Evolutionary conservation across 2,329 filamentous ascomycete genomes (phyloP).

Genomic region (Xylaria digitata): DNA sequence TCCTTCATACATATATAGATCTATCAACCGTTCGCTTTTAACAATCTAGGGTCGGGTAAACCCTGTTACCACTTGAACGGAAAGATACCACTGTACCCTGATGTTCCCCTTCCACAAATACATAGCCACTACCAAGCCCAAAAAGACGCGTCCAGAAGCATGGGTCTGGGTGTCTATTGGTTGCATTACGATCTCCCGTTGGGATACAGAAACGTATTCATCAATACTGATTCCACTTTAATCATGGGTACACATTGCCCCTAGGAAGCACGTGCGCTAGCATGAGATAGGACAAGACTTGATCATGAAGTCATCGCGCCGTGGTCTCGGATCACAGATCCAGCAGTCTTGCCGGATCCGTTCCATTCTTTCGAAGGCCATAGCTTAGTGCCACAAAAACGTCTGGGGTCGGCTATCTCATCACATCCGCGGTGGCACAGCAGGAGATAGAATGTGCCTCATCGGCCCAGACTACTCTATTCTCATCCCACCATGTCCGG

Average conservation of each 20-base stretch:
- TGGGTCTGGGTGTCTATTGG: constrained; percentile 9
- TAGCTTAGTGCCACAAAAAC: constrained; percentile 15
- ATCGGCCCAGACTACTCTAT: constrained; percentile 21
- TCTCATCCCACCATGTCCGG: constrained; percentile 2
- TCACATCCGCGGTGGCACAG: constrained; percentile 28
- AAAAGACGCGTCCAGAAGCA: neutral
- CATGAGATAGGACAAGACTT: constrained; percentile 15
- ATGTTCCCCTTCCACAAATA: neutral
- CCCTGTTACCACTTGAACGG: neutral
- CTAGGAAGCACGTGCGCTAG: constrained; percentile 15
- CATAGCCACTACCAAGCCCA: neutral
- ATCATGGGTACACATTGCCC: neutral
- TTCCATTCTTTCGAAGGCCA: neutral
- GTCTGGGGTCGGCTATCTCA: constrained; percentile 15
- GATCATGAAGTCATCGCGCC: constrained; percentile 26
- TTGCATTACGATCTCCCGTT: constrained; percentile 6
- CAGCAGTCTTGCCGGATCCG: neutral
- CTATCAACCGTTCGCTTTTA: neutral
- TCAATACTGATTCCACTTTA: neutral
- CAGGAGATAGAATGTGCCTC: constrained; percentile 21
- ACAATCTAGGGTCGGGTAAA: neutral
- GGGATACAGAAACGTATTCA: neutral
- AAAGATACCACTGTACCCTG: neutral
- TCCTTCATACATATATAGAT: neutral
- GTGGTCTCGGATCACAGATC: constrained; percentile 7